Evolutionary conservation across 208 protist species (phyloP), one percentile per base, ranked within the genome.

Genomic region (Tritrichomonas foetus): DNA sequence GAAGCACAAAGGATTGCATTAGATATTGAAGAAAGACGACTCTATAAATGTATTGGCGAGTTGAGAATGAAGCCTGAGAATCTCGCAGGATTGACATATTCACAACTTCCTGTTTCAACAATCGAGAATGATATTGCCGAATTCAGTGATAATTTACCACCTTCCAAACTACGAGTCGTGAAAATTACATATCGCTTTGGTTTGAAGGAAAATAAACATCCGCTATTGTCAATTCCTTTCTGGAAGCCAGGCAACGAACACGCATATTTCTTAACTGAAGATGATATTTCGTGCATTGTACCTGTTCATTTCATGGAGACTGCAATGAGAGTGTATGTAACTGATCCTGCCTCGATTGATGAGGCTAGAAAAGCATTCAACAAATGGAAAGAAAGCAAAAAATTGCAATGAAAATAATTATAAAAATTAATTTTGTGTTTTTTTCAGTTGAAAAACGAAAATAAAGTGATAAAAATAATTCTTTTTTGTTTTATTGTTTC

Each of bases 1-100:
- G 78, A 89, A 89, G 78, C 78, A 53, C 41, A 89, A 57, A 89
- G 57, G 27, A 89, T 89, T 33, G 78, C 78, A 1, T 14, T 33
- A 11, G 47, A 57, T 39, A 57, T 89, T 47, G 1, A 22, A 2
- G 44, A 55, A 44, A 53, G 78, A 39, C 5, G 16, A 36, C 47
- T 89, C 5, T 89, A 89, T 16, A 89, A 89, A 39, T 57, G 41
- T 27, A 20, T 89, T 61, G 78, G 78, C 3, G 47, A 57, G 16
- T 47, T 89, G 33, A 13, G 27, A 27, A 5, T 61, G 9, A 89
- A 61, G 8, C 47, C 78, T 33, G 20, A 36, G 39, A 89, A 89
- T 39, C 0, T 22, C 30, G 47, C 27, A 57, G 78, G 78, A 1
- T 16, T 53, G 30, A 27, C 78, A 20, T 89, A 89, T 57, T 89